Base-by-base conservation (phyloP, 495 filamentous ascomycete species). In the Trichocladium antarcticum region DNA sequence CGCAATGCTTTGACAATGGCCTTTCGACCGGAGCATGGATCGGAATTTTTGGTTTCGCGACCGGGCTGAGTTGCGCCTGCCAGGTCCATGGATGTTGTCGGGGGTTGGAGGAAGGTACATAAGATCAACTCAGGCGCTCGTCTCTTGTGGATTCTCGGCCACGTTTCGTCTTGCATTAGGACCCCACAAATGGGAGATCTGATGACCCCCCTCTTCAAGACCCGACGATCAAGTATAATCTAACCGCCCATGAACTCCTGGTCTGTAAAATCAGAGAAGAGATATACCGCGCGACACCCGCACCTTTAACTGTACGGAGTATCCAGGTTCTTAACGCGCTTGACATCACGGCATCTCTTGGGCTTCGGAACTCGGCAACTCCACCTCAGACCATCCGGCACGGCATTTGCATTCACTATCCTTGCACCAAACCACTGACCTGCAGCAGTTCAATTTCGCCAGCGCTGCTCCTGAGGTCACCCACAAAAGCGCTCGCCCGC, bases 31-130 rank as follows among this genome's bases (percentile, higher is more conserved):
- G 24, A 27, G 31, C 31, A 32, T 32, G 12, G 12, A 32, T 32
- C 5, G 11, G 31, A 14, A 11, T 14, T 32, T 32, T 32, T 2
- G 31, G 7, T 32, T 21, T 39, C 27, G 36, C 37, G 20, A 35
- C 45, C 22, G 36, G 45, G 16, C 40, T 49, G 40, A 36, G 16
- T 54, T 41, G 41, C 37, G 43, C 27, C 28, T 49, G 46, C 36
- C 31, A 20, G 36, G 45, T 24, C 35, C 31, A 28, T 28, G 38
- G 46, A 35, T 36, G 17, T 44, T 44, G 34, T 35, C 32, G 38
- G 46, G 40, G 42, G 17, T 44, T 44, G 34, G 37, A 15, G 49
- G 49, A 39, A 29, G 42, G 49, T n/a, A n/a, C 36, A n/a, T 24
- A 42, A 20, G 22, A 36, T 28, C 42, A 44, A 1, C 12, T 49